Evolutionary conservation across 257 asterid species (phyloP), one percentile per base, ranked within the genome.

Genomic region (Cruciata laevipes): DNA sequence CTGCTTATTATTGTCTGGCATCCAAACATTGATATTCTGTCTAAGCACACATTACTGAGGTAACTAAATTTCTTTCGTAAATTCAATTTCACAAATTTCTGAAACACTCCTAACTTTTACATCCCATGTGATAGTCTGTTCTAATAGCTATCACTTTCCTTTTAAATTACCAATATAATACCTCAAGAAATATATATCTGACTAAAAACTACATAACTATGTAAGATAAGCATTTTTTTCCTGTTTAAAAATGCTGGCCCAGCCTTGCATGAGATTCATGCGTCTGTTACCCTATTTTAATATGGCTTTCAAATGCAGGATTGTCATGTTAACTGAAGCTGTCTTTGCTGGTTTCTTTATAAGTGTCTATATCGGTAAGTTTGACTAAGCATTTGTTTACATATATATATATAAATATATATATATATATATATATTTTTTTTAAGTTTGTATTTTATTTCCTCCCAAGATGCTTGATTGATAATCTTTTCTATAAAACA

Each of bases 1-100:
- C 84, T 94, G 77, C 99, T 94, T 71, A 83, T 87, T 82, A 79
- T 90, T 86, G 95, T 94, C 73, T 94, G 99, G 99, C 78, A 89
- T 68, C 90, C 91, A 76, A 84, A 84, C 64, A 76, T 90, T 76
- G 74, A 74, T 79, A 68, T 90, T 76, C 83, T 93, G 35, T 85
- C 99, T 67, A 87, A 83, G 64, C 72, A 88, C 31, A 83, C 84
- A 78, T 76, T 90, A 61, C 92, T 94, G 83, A 88, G 99, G 99
- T 94, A 53, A 60, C 63, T 37, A 12, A 16, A 57, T 66, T 24
- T 44, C 56, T 60, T 37, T 23, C 64, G 25, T 31, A 23, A 17
- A 11, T 51, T 58, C 55, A 56, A 47, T 42, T 68, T 57, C 37
- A 57, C 42, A 23, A 20, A 33, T 14, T 72, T 49, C 18, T 13